Percentiles rank a stretch among this genome's conserved stretches.
Evolutionary conservation across 768 basidiomycete genomes (phyloP).

Genomic region (Pulveroboletus sp.): DNA sequence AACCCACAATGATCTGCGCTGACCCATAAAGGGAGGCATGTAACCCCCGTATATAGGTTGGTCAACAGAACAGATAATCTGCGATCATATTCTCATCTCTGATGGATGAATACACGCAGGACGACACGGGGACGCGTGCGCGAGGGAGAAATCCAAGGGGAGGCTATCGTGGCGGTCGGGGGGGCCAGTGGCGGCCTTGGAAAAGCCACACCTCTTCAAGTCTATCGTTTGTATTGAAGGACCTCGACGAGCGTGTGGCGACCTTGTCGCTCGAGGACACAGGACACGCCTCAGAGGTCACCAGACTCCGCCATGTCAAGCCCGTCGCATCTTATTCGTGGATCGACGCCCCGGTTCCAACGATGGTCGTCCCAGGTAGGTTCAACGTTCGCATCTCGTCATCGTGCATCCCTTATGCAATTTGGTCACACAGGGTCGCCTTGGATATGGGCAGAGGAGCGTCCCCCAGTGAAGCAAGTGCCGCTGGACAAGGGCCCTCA

Average conservation of each 20-base stretch:
- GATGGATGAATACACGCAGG: conserved; percentile 19
- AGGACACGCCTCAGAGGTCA: conserved; percentile 15
- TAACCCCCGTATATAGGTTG: not conserved
- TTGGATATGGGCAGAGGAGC: conserved; percentile 49
- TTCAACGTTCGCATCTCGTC: not conserved
- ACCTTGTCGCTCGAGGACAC: conserved; percentile 14
- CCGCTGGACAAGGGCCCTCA: conserved; percentile 48
- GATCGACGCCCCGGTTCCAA: conserved; percentile 41
- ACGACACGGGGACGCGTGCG: conserved; percentile 8
- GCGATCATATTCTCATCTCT: not conserved
- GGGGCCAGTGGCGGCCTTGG: too few species aligned
- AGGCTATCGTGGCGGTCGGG: not conserved
- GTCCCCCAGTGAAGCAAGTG: conserved; percentile 52
- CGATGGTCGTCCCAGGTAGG: conserved; percentile 53
- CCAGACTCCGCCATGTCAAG: conserved; percentile 38
- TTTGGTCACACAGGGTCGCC: conserved; percentile 50
- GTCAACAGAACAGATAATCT: not conserved
- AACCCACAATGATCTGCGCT: conserved; percentile 11
- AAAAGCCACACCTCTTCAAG: not conserved
- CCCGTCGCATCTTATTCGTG: conserved; percentile 56
- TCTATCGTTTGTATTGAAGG: conserved; percentile 19
- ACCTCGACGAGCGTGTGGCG: conserved; percentile 14
- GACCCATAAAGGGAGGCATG: conserved; percentile 1
- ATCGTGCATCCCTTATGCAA: not conserved
- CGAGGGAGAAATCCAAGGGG: conserved; percentile 15